Base-by-base conservation (phyloP, 1,284 basidiomycete genomes). In the Kwoniella shivajii region DNA sequence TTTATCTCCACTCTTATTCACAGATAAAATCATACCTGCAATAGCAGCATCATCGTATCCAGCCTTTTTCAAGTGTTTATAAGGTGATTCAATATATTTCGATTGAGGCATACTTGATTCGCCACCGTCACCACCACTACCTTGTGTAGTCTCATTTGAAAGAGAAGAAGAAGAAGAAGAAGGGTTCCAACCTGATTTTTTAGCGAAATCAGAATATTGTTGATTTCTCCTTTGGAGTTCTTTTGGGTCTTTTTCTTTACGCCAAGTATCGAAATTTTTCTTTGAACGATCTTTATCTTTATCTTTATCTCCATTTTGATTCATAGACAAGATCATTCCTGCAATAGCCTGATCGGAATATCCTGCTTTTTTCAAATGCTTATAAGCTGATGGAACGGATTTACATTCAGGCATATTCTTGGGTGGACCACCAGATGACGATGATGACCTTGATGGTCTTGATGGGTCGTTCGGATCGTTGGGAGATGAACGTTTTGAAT, bases 121-220 rank as follows among this genome's bases (percentile, higher is more conserved):
- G 61, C 63, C 38, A 56, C 58, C 5, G 22, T 31, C 18, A 59
- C 66, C 14, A 57, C 54, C n/a, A 38, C 22, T 16, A 50, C 51
- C 14, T 53, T 46, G 4, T 46, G 57, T 11, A 65, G 39, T 65
- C 65, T n/a, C n/a, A n/a, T n/a, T n/a, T n/a, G n/a, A n/a, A n/a
- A n/a, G n/a, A n/a, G n/a, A n/a, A n/a, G 42, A 29, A 7, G 42
- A 22, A 6, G 49, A 50, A 13, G 38, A 50, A 42, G 26, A 39
- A n/a, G 16, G 13, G 24, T 51, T 51, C 30, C 33, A 43, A 2
- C 49, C 39, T 3, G 39, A 20, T 43, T 51, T n/a, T 34, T 33
- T 24, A 10, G 29, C 29, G 20, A 37, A 30, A 24, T 50, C 45
- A 4, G 59, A 44, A 53, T 60, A 60, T 22, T 50, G 38, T 24